Evolutionary conservation across 2,329 filamentous ascomycete species (phyloP), one percentile per base, ranked within the genome.

Genomic region (Hypoxylon rubiginosum): DNA sequence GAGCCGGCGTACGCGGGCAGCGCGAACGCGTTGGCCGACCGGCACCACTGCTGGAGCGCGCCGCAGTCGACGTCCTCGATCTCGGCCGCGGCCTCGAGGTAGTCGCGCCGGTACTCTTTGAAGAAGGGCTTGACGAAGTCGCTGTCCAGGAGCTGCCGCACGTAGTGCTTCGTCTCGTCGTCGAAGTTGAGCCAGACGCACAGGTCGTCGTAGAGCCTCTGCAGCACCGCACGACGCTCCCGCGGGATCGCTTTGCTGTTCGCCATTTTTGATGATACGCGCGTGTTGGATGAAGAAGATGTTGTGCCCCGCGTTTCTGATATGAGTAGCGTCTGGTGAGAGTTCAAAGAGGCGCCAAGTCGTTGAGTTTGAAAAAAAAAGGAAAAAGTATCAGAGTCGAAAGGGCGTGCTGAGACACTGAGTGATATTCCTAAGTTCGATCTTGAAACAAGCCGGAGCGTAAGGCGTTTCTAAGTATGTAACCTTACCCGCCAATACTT

Each of bases 51-150:
- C 28, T 66, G 66, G 17, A 77, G 62, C 24, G 71, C 69, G 11
- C 59, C 45, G 52, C 66, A 73, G 34, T 68, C 64, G 32, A 75
- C 69, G 46, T 69, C 59, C 32, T 66, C 64, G 39, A 69, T 11
- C 15, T 63, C 67, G 4, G 54, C 53, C 17, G 60, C n/a, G 7
- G 21, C 43, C 64, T 73, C 72, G 19, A 77, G 73, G 66, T 74
- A 76, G 57, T 74, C 71, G 11, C 60, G 69, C 13, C 68, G 68
- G 51, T 74, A 77, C 59, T 77, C 75, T 3, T 65, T 59, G 46
- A 75, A 76, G 68, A 73, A 77, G 6, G 75, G 75, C 34, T 62
- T 58, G 17, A 77, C 61, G 39, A 66, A 70, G 17, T 68, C 59
- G 49, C 74, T 66, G 46, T 72, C 68, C 13, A 75, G 62, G 1